Evolutionary conservation across 371 early-diverging fungal species (phyloP), one percentile per base, ranked within the genome.

Genomic region (Apophysomyces variabilis): DNA sequence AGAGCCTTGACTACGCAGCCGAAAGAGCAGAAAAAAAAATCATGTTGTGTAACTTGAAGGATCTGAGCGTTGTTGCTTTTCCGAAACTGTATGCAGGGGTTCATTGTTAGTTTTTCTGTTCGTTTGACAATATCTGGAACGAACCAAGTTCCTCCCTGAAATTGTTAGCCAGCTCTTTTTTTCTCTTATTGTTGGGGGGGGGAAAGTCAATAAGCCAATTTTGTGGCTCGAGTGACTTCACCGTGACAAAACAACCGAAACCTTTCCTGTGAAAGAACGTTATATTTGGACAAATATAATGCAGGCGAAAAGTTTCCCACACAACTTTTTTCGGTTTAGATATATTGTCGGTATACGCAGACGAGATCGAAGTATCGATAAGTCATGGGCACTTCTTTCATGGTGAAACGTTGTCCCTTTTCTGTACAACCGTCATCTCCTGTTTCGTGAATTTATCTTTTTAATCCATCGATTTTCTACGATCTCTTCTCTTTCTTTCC

Each of bases 21-120:
- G 32, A 26, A 26, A 3, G 32, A 26, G 21, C 7, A 50, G 21
- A 50, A 50, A 50, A 50, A 50, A 50, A 21, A 21, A 18, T 50
- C 54, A 50, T 50, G 54, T 50, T 50, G 54, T 50, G 54, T 50
- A 50, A 50, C 54, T 50, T 26, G 32, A 50, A 26, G 21, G 54
- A 50, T 50, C 54, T 18, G 54, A 50, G 54, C 47, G 21, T 21
- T 50, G 8, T 26, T 26, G 32, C 32, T 26, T n/a, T 50, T 26
- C 21, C 54, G 54, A 50, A 50, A 50, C 54, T 4, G 21, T n/a
- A 50, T 50, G 54, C 54, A 50, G 54, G 54, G 54, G 54, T 5
- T 41, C 13, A 41, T 41, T 50, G 21, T 50, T 50, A 50, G 9
- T 21, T n/a, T 21, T 26, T 26, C 3, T 50, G n/a, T 50, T 8